Percentiles rank a stretch among this genome's conserved stretches.
Evolutionary conservation across 2,329 filamentous ascomycete genomes (phyloP).

Genomic region (Neonectria faginata): DNA sequence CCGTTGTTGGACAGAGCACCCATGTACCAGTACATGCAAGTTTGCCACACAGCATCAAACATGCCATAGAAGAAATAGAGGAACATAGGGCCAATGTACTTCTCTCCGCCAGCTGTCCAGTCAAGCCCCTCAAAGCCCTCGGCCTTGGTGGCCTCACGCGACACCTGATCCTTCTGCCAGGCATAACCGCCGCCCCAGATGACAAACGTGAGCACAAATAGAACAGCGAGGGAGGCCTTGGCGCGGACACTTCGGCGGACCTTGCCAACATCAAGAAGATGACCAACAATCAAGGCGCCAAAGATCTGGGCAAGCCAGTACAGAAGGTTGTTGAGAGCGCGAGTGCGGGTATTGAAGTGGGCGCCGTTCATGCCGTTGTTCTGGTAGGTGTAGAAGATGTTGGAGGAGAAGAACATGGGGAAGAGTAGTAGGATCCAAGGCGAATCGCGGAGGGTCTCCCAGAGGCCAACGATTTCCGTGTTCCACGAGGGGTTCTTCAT

Average conservation of each 20-base stretch:
- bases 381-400: constrained; percentile 69
- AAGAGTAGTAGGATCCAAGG: constrained; percentile 54
- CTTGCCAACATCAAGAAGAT: constrained; percentile 56
- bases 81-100: constrained; percentile 72
- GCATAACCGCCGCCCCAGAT: constrained; percentile 72
- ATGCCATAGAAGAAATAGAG: constrained; percentile 78
- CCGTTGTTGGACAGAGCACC: constrained; percentile 90
- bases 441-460: constrained; percentile 55
- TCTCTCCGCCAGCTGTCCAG: constrained; percentile 56
- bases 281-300: constrained; percentile 62
- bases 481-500: constrained; percentile 53
- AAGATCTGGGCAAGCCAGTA: constrained; percentile 70
- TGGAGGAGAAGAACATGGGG: constrained; percentile 67
- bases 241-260: constrained; percentile 60
- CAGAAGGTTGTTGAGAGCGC: constrained; percentile 65
- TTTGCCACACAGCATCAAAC: constrained; percentile 75
- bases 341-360: constrained; percentile 66
- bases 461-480: constrained; percentile 52
- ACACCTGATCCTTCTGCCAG: constrained; percentile 70
- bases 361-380: constrained; percentile 66
- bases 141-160: constrained; percentile 54
- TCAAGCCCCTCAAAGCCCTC: constrained; percentile 54
- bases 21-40: constrained; percentile 71
- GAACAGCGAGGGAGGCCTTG: constrained; percentile 57
- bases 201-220: constrained; percentile 63